Base-by-base conservation (phyloP, 345 rosid species). In the Punica granatum region DNA sequence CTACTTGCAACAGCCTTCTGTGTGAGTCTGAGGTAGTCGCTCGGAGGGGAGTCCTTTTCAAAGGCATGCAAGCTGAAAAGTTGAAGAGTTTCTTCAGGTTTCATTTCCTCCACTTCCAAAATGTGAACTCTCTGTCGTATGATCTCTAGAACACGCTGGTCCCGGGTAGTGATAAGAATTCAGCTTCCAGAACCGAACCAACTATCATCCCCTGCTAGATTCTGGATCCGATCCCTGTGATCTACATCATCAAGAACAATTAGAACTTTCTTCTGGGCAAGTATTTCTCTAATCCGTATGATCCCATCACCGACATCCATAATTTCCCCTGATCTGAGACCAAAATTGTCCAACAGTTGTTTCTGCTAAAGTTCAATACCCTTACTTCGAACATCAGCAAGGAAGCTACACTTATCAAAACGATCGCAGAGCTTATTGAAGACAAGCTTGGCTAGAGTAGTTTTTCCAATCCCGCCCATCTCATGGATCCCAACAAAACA, bases 161-260 rank as follows among this genome's bases (percentile, higher is more conserved):
- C 63, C 8, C 63, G 15, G 36, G 63, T 30, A n/a, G 73, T 70
- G 53, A 70, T 37, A 42, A 64, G 49, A 39, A 70, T 44, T n/a
- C 67, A 34, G 39, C 69, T 66, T 0, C 59, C 59, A 23, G 0
- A 18, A 11, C 43, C 68, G 46, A 48, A 66, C 60, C 60, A 66
- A 11, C 39, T 33, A 30, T 3, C 10, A 7, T 8, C 37, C 54
- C 18, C 18, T 33, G 36, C 60, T 16, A 66, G 69, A 11, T 26
- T 5, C 21, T 0, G 16, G 23, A 66, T 66, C 18, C 46, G 59
- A 25, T 66, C 18, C 0, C 1, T 7, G 0, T 48, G 36, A 19
- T 66, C 23, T 1, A 66, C 11, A 0, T 66, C 58, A 33, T 66
- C 69, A n/a, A 66, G 69, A 44, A 66, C 43, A 6, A 66, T 0